Evolutionary conservation across 768 basidiomycete species (phyloP), one percentile per base, ranked within the genome.

Genomic region (Agrocybe pediades): DNA sequence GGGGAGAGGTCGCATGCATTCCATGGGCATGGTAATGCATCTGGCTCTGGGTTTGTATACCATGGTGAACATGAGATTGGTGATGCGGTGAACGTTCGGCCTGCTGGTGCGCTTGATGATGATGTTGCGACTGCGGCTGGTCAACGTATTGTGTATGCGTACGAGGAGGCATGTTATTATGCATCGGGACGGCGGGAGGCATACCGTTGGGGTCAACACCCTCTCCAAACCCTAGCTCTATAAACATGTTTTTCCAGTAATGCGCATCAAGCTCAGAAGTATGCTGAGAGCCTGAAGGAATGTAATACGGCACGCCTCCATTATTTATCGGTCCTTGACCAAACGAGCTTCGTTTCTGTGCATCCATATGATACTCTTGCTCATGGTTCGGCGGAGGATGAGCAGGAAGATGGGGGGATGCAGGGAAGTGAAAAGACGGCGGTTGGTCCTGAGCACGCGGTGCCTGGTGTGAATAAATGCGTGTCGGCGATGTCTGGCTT

Each of bases 211-310:
- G 62, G 41, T 80, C 71, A 23, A 62, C 69, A 49, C 74, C 73
- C 39, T 77, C 84, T 17, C 84, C 84, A 58, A 85, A 86, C 19
- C 88, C 88, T 15, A 89, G 79, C 58, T 90, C 87, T 41, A 85
- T 70, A 59, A 88, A 83, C 87, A 91, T 90, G 54, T 82, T 82
- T 59, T 82, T 81, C 78, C 83, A 89, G 67, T 91, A 91, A 49
- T 82, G 74, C 9, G 80, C 79, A 65, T 91, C 88, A n/a, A 77
- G 74, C 58, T 84, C 82, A 5, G 80, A 75, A 16, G 78, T 76
- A 45, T 79, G 73, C 29, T 73, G 72, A 19, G 75, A 69, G 33
- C 68, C 70, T 21, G 71, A 56, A 19, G 75, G 74, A 25, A 71
- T 62, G 53, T 71, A 71, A 21, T n/a, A n/a, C n/a, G n/a, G n/a